A percentile compares a stretch with the other conserved stretches of the same genome.
phyloP scores from a whole-genome alignment of 225 moss, liverwort and hornwort genomes.

The Sphagnum contortum region DNA sequence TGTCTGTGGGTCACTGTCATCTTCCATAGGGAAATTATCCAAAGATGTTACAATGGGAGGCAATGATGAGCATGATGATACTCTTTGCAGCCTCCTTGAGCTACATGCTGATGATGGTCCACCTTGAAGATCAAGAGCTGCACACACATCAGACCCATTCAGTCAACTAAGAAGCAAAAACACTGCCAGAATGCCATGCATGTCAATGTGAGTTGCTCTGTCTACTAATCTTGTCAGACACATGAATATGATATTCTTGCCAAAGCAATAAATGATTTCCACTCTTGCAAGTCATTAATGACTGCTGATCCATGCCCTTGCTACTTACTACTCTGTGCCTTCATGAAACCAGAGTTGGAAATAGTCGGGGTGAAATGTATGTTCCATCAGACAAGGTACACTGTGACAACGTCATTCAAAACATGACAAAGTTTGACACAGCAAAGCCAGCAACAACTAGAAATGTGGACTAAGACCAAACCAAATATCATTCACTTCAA shows the following conservation, averaged over 20 bases:
- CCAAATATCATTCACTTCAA: no score
- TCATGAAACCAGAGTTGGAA: no score
- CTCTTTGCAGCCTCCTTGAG: slow-evolving; percentile 19
- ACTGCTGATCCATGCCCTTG: no score
- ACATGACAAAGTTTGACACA: no score
- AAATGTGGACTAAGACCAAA: no score
- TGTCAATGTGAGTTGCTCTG: not conserved
- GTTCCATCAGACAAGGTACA: no score
- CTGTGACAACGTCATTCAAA: no score
- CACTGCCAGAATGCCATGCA: not conserved
- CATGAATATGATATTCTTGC: not conserved
- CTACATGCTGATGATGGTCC: slow-evolving; percentile 12
- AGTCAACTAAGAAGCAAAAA: not conserved
- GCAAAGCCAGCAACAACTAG: no score
- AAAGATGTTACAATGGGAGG: slow-evolving; percentile 12
- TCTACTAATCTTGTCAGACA: not conserved
- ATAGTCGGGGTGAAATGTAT: no score
- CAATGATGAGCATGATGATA: slow-evolving; percentile 28
- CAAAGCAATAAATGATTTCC: no score
- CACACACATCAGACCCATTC: slow-evolving; percentile 3
- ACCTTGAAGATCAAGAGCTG: slow-evolving; percentile 40
- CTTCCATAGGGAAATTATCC: slow-evolving; percentile 18
- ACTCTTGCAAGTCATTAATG: no score
- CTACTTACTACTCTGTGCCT: no score
- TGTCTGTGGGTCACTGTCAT: slow-evolving; percentile 15